These are phyloP conservation scores for Cytospora piceae DNA, from an alignment of 2,329 filamentous ascomycete species.

Conservation along the genomic window DNA sequence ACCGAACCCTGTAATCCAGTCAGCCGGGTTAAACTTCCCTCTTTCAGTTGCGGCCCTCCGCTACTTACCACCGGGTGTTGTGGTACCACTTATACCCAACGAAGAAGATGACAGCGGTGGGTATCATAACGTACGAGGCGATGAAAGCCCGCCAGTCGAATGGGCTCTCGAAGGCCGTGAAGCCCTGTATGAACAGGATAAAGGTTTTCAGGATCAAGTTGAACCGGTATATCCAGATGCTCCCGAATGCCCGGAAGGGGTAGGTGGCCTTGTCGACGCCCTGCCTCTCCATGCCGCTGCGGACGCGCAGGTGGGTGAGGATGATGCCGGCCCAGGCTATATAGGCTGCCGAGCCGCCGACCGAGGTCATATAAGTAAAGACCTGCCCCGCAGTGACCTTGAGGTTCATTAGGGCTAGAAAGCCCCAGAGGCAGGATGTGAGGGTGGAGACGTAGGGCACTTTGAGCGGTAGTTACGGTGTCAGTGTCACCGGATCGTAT, in stretches of 20 bases:
- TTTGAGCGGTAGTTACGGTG: no score
- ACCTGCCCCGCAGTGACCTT: conserved; percentile 24
- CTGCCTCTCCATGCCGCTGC: conserved; percentile 35
- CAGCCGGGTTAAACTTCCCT: not conserved
- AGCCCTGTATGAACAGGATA: not conserved
- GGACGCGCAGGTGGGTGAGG: conserved; percentile 37
- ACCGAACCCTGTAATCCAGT: no score
- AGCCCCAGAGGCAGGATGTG: conserved; percentile 31
- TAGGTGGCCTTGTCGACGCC: conserved; percentile 21
- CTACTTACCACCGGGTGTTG: no score
- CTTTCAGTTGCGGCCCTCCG: not conserved
- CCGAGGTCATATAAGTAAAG: conserved; percentile 35
- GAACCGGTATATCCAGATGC: not conserved
- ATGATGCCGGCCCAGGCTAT: conserved; percentile 40
- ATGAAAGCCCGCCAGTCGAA: no score
- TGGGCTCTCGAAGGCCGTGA: not conserved
- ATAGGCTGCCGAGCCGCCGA: conserved; percentile 38
- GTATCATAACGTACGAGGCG: no score
- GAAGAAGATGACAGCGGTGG: no score
- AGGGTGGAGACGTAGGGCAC: conserved; percentile 33
- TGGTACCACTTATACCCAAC: no score
- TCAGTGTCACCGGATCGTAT: no score
- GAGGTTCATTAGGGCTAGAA: conserved; percentile 32
- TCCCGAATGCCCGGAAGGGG: not conserved
- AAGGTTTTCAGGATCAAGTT: not conserved